phyloP scores from a whole-genome alignment of 257 asterid genomes.

The Osmanthus fragrans region DNA sequence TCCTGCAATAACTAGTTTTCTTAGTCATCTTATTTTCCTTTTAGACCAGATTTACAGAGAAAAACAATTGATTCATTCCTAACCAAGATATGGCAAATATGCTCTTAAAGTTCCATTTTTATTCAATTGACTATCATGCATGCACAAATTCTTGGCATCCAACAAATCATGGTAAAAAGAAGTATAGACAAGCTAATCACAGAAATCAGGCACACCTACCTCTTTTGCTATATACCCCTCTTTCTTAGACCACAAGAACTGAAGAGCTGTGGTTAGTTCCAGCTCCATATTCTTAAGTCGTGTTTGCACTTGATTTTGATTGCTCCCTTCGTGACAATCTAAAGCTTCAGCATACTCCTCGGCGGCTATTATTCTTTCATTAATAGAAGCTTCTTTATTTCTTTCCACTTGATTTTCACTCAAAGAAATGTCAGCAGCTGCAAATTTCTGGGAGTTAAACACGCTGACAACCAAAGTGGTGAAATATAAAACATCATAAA shows the following conservation, averaged over 20 bases:
- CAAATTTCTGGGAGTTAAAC: slow-evolving; percentile 29
- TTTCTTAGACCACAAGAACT: slow-evolving; percentile 52
- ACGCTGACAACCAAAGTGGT: slow-evolving; percentile 6
- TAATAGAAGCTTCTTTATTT: slow-evolving; percentile 32
- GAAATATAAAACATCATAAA: slow-evolving; percentile 13
- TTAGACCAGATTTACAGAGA: neutral
- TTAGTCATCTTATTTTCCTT: slow-evolving; percentile 1
- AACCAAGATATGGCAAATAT: neutral
- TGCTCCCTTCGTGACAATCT: slow-evolving; percentile 32
- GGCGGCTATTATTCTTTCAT: slow-evolving; percentile 29
- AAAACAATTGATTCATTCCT: neutral
- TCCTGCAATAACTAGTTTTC: neutral
- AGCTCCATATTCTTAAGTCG: slow-evolving; percentile 62
- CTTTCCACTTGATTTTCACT: slow-evolving; percentile 28
- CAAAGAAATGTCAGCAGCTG: slow-evolving; percentile 84
- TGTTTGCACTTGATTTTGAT: slow-evolving; percentile 42
- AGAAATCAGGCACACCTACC: slow-evolving; percentile 37
- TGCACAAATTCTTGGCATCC: neutral
- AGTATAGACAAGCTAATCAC: slow-evolving; percentile 14
- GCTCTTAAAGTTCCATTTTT: neutral
- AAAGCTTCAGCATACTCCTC: slow-evolving; percentile 36
- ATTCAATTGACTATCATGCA: neutral
- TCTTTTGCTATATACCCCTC: slow-evolving; percentile 39
- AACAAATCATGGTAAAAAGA: slow-evolving; percentile 9
- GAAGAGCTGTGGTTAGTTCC: slow-evolving; percentile 70